phyloP scores from a whole-genome alignment of 1,139 yeast genomes.

The Zygosaccharomyces sapae region DNA sequence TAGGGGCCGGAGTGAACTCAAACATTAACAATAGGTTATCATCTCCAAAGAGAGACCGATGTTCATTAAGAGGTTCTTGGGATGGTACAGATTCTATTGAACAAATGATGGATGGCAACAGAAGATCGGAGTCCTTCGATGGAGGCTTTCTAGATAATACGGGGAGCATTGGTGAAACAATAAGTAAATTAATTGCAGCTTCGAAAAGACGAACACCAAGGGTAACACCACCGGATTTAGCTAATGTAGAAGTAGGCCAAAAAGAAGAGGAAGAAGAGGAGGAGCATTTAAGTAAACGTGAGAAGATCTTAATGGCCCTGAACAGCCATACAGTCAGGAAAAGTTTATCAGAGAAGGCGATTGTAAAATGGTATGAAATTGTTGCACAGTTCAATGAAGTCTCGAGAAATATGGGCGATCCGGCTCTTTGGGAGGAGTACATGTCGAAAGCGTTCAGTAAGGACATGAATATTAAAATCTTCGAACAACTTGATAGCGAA shows the following conservation, averaged over 20 bases:
- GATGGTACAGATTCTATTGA: neutral
- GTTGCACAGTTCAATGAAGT: constrained; percentile 27
- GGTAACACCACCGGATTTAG: neutral
- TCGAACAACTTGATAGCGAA: constrained; percentile 44
- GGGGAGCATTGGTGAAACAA: constrained; percentile 6
- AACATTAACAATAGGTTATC: neutral
- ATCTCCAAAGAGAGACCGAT: neutral
- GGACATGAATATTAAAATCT: constrained; percentile 43
- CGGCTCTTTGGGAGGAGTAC: constrained; percentile 46
- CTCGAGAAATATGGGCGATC: constrained; percentile 35
- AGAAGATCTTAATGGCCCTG: neutral
- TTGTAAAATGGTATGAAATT: constrained; percentile 26
- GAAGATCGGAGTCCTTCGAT: too few species aligned
- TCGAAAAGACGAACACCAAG: constrained; percentile 3
- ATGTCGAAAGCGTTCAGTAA: constrained; percentile 49
- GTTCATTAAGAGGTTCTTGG: neutral
- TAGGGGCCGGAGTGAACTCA: too few species aligned
- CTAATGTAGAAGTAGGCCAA: too few species aligned
- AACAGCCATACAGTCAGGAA: constrained; percentile 1
- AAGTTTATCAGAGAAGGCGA: constrained; percentile 25
- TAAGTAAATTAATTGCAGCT: constrained; percentile 1
- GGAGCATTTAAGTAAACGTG: neutral
- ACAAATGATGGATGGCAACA: neutral
- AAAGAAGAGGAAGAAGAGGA: neutral
- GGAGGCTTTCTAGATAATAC: constrained; percentile 3